phyloP scores from a whole-genome alignment of 768 basidiomycete species.

The Daedaleopsis sinensis region DNA sequence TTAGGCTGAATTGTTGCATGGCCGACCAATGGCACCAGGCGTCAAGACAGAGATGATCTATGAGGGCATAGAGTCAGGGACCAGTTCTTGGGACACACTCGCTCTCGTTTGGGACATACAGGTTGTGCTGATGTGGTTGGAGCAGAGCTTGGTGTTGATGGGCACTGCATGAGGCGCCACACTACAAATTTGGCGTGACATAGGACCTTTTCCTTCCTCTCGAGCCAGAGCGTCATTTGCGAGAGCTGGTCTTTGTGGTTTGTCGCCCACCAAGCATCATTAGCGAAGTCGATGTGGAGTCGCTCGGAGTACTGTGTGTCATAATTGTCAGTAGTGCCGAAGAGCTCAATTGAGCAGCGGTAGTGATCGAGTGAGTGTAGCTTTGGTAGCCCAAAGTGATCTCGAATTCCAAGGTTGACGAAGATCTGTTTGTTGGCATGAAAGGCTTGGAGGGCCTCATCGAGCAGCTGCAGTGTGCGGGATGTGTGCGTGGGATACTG shows the following conservation, averaged over 20 bases:
- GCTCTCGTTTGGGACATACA: no score
- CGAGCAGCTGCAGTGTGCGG: constrained; percentile 12
- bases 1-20: no score
- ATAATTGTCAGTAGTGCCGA: constrained; percentile 27
- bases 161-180: constrained; percentile 7
- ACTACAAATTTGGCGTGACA: constrained; percentile 11
- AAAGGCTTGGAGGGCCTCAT: constrained; percentile 19
- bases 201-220: constrained; percentile 15
- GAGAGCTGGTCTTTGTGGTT: constrained; percentile 18
- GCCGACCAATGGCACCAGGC: no score
- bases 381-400: constrained; percentile 29
- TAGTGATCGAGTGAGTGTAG: constrained; percentile 27
- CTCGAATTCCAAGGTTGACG: constrained; percentile 22
- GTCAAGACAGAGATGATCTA: no score
- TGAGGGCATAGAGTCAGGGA: no score
- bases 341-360: constrained; percentile 12
- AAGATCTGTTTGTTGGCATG: constrained; percentile 29
- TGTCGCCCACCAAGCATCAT: constrained; percentile 30
- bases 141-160: no score
- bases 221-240: constrained; percentile 22
- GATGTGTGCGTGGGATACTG: constrained; percentile 26
- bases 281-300: constrained; percentile 48
- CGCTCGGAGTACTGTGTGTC: constrained; percentile 30
- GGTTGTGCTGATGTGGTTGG: no score
- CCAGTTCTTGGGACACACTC: no score